Base-by-base conservation (phyloP, 2,329 filamentous ascomycete species). In the Fusarium metavorans region DNA sequence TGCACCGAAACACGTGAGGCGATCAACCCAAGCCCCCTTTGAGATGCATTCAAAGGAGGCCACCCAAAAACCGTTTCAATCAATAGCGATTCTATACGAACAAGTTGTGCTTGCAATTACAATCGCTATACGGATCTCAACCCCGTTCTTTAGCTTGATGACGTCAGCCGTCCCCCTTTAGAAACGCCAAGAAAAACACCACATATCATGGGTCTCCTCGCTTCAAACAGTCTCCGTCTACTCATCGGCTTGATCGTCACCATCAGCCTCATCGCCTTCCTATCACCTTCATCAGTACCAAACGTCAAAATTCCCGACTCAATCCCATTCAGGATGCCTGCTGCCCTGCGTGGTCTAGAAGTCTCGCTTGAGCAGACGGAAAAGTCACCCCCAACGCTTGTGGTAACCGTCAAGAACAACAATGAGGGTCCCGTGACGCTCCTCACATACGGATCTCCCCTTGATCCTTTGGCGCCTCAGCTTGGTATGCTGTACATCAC, bases 381-480 rank as follows among this genome's bases (percentile, higher is more conserved):
- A 45, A 81, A 82, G 18, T 81, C 82, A 54, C 82, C 84, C 20
- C 81, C 81, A 5, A 80, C 81, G 6, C 71, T 87, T 32, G 80
- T 78, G 11, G 75, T 85, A 45, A 79, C 77, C 2, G 82, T 87
- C 45, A 84, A 81, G 56, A 87, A 87, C 79, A 82, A 79, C 13
- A 80, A 83, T 64, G 72, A 79, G 3, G 65, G 73, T 6, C 77
- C 84, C 1, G 79, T 87, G 63, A 87, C 84, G 1, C 73, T 87
- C 25, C 81, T 87, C 39, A 78, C 75, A 5, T 87, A 86, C 80
- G 79, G 83, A 58, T 85, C 85, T 0, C 86, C 86, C n/a, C 79
- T 87, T n/a, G 86, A 87, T 71, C 78, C 81, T 0, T 61, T 85
- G 18, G 85, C 83, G 0, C 68, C 86, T 54, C 80, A 83, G 63